Conservation (phyloP, 768 basidiomycete species). For the Mycena maculata region DNA sequence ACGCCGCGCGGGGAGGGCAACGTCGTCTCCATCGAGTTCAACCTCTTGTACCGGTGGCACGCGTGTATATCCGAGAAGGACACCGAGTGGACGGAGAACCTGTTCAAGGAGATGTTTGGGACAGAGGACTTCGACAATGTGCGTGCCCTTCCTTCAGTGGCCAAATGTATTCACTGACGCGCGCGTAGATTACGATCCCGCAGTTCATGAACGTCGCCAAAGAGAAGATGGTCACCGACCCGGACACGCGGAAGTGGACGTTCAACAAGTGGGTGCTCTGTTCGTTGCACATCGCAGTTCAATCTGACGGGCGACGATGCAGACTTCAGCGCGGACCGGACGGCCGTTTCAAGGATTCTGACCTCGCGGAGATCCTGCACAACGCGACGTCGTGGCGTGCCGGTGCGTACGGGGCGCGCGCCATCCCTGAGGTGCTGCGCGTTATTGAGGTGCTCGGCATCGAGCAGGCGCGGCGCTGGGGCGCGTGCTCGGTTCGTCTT, state of each 20-base stretch:
- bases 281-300: not conserved
- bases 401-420: slow-evolving; percentile 75
- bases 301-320: not conserved
- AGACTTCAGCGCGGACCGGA: slow-evolving; percentile 63
- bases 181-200: slow-evolving; percentile 45
- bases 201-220: slow-evolving; percentile 53
- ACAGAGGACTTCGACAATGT: slow-evolving; percentile 56
- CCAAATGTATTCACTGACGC: not conserved
- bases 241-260: slow-evolving; percentile 61
- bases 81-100: slow-evolving; percentile 61
- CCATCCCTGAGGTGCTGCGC: slow-evolving; percentile 72
- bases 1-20: slow-evolving; percentile 79
- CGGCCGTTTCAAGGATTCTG: slow-evolving; percentile 71
- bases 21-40: slow-evolving; percentile 83
- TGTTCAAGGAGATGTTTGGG: slow-evolving; percentile 59
- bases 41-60: slow-evolving; percentile 74
- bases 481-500: slow-evolving; percentile 72
- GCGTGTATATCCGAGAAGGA: slow-evolving; percentile 67
- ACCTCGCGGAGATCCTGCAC: slow-evolving; percentile 72
- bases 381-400: slow-evolving; percentile 69
- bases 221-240: slow-evolving; percentile 42
- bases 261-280: slow-evolving; percentile 58
- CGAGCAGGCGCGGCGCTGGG: slow-evolving; percentile 74
- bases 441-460: slow-evolving; percentile 79
- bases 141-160: slow-evolving; percentile 5